phyloP scores from a whole-genome alignment of 352 stramenopile species.

The Globisporangium parvum region DNA sequence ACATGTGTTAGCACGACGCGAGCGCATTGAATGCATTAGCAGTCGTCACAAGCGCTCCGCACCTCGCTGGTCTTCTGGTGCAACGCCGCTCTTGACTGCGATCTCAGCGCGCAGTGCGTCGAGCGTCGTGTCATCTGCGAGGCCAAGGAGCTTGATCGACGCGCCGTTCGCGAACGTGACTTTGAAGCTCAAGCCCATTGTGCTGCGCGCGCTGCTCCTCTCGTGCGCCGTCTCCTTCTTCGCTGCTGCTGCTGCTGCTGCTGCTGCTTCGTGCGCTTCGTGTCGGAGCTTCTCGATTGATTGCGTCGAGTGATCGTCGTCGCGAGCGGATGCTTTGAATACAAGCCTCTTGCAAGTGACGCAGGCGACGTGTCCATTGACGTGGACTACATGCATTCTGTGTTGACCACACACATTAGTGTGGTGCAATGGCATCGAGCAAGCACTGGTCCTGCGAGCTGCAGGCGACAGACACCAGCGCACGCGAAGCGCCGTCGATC shows the following conservation, averaged over 20 bases:
- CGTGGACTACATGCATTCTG: no score
- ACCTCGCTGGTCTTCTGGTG: slow-evolving; percentile 9
- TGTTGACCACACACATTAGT: no score
- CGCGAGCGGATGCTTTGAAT: no score
- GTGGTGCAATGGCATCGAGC: no score
- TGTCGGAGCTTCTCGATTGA: slow-evolving; percentile 9
- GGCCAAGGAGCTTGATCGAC: slow-evolving; percentile 62
- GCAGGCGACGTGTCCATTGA: no score
- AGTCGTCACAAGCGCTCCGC: slow-evolving; percentile 8
- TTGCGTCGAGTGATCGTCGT: background rate
- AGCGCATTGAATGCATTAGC: no score
- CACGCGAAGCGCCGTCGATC: slow-evolving; percentile 10
- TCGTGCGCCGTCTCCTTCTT: background rate
- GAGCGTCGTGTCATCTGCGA: slow-evolving; percentile 56
- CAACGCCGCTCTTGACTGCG: slow-evolving; percentile 33
- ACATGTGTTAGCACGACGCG: background rate
- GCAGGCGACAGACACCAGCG: no score
- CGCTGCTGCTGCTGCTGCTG: background rate
- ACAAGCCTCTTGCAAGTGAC: no score
- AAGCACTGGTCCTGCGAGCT: no score
- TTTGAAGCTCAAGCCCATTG: slow-evolving; percentile 41
- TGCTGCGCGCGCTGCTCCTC: background rate
- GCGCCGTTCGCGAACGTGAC: slow-evolving; percentile 68
- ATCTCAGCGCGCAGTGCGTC: slow-evolving; percentile 45
- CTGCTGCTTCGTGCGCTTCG: no score